phyloP scores from a whole-genome alignment of 139 green algal genomes.

The Chlorella sp. region DNA sequence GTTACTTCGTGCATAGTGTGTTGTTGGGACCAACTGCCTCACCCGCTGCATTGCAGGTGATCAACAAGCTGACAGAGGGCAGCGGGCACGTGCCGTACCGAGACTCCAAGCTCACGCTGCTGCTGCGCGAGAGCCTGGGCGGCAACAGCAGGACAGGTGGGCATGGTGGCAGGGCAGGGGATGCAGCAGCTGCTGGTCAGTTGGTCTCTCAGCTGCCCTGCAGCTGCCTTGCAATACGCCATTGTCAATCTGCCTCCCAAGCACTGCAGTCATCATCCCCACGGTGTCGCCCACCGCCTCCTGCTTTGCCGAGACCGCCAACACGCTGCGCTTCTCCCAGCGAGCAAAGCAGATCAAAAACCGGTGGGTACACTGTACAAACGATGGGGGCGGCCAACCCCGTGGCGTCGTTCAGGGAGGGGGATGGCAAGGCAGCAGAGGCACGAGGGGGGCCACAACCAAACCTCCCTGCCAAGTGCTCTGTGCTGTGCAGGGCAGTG shows the following conservation, averaged over 20 bases:
- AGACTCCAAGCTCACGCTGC: constrained; percentile 68
- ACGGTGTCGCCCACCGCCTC: constrained; percentile 56
- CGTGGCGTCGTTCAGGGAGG: no score
- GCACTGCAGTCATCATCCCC: constrained; percentile 61
- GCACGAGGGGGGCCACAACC: no score
- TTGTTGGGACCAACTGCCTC: no score
- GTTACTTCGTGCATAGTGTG: no score
- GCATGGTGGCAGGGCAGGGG: background rate
- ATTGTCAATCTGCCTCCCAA: background rate
- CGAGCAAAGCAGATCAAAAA: constrained; percentile 57
- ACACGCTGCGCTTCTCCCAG: constrained; percentile 66
- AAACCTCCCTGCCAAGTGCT: no score
- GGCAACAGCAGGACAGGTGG: constrained; percentile 28
- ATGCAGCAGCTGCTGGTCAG: background rate
- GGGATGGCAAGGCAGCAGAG: no score
- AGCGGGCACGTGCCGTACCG: constrained; percentile 68
- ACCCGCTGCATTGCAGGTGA: no score
- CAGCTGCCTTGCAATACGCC: background rate
- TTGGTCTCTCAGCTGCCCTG: no score
- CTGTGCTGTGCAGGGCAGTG: constrained; percentile 14
- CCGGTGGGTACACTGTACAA: background rate
- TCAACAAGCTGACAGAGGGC: constrained; percentile 43
- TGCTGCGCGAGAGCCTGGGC: constrained; percentile 49
- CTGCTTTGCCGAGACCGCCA: constrained; percentile 54
- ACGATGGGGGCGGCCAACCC: no score